Percentiles rank a stretch among this genome's conserved stretches.
Evolutionary conservation across 352 stramenopile species (phyloP).

Genomic region (Achlya hypogyna): DNA sequence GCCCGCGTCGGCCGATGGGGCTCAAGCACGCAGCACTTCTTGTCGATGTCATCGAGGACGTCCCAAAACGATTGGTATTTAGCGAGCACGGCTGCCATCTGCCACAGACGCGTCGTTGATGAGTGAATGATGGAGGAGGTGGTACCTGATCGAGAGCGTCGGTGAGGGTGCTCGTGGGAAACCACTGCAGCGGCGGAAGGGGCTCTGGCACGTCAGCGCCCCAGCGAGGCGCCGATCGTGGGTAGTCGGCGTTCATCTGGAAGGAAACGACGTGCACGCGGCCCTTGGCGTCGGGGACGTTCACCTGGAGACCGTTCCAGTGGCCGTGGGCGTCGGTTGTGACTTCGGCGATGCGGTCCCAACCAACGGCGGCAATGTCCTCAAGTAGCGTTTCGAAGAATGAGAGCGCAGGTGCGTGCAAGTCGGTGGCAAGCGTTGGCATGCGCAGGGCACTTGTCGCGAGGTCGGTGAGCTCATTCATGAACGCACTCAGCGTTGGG

Average conservation of each 20-base stretch:
- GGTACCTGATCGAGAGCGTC: constrained; percentile 15
- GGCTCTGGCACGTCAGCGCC: constrained; percentile 11
- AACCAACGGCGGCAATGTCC: constrained; percentile 3
- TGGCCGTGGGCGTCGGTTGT: constrained; percentile 10
- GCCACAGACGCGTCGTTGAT: constrained; percentile 19
- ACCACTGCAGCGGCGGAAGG: constrained; percentile 8
- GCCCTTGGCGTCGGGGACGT: neutral
- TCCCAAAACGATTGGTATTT: constrained; percentile 75
- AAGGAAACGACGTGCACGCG: constrained; percentile 16
- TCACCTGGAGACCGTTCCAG: constrained; percentile 17
- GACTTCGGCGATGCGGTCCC: constrained; percentile 15
- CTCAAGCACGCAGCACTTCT: constrained; percentile 64
- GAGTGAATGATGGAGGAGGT: neutral
- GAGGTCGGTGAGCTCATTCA: constrained; percentile 4
- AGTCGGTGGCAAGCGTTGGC: neutral
- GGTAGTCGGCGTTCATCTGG: constrained; percentile 13
- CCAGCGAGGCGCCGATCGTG: constrained; percentile 1
- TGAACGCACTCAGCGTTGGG: constrained; percentile 1
- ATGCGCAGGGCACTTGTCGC: neutral
- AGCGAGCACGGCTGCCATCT: constrained; percentile 49
- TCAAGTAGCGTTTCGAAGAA: constrained; percentile 14
- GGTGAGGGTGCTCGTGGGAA: neutral
- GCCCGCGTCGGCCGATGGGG: constrained; percentile 53
- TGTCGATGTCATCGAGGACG: constrained; percentile 62
- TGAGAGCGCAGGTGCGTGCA: neutral